These are phyloP conservation scores for Talaromyces sp. DNA, from an alignment of 2,329 filamentous ascomycete genomes.

Conservation along the genomic window DNA sequence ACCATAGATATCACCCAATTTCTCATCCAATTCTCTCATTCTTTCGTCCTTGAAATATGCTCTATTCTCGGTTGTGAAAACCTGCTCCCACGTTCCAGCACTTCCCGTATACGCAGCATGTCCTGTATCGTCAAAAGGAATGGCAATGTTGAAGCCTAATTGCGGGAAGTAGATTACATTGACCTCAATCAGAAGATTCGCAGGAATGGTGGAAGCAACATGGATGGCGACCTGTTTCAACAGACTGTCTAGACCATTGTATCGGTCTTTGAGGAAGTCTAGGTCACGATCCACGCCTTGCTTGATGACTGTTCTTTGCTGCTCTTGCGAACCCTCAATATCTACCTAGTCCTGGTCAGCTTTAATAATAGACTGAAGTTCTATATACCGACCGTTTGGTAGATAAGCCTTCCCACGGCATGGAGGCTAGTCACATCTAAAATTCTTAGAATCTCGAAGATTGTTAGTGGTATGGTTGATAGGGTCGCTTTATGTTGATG, in stretches of 20 bases:
- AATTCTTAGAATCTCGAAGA: constrained; percentile 54
- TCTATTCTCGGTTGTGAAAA: constrained; percentile 69
- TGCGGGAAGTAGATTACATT: constrained; percentile 91
- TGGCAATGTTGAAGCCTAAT: constrained; percentile 81
- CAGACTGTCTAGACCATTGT: constrained; percentile 73
- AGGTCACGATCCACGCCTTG: constrained; percentile 70
- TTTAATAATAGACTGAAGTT: not conserved
- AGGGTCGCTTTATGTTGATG: not conserved
- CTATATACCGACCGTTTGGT: constrained; percentile 54
- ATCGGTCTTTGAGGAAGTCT: constrained; percentile 73
- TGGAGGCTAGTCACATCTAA: constrained; percentile 62
- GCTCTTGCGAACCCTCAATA: constrained; percentile 71
- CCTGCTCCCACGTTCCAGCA: constrained; percentile 69
- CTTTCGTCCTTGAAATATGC: constrained; percentile 83
- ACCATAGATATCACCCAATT: constrained; percentile 81
- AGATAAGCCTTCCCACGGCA: constrained; percentile 68
- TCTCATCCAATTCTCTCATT: constrained; percentile 76
- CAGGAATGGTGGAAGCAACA: constrained; percentile 64
- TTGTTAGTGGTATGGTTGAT: not conserved
- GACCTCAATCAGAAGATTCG: constrained; percentile 52
- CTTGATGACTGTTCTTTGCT: constrained; percentile 70
- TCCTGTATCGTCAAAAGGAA: constrained; percentile 63
- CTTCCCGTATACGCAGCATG: constrained; percentile 64
- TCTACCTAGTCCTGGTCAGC: constrained; percentile 58
- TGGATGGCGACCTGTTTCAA: constrained; percentile 66